Evolutionary conservation across 495 filamentous ascomycete species (phyloP).

Genomic region (Chlorociboria aeruginascens): DNA sequence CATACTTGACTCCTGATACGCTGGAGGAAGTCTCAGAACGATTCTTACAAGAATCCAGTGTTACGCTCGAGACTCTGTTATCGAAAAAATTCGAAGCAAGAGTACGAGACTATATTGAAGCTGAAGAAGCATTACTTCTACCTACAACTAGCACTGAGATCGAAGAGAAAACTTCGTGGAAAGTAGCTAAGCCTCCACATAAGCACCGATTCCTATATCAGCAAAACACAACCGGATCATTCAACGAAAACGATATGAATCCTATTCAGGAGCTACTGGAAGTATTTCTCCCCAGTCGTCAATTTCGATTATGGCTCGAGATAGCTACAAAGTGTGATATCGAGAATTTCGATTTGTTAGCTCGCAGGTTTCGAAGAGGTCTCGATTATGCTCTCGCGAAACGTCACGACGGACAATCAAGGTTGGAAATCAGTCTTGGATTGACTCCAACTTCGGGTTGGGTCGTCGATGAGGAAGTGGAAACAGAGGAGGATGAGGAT

Average conservation of each 20-base stretch:
- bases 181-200: slow-evolving; percentile 76
- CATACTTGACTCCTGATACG: slow-evolving; percentile 89
- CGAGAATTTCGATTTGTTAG: slow-evolving; percentile 56
- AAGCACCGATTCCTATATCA: slow-evolving; percentile 90
- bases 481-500: slow-evolving; percentile 33
- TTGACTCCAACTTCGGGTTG: slow-evolving; percentile 74
- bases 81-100: slow-evolving; percentile 59
- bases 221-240: slow-evolving; percentile 26
- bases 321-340: slow-evolving; percentile 62
- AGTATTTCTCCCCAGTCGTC: slow-evolving; percentile 64
- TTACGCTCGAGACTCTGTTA: slow-evolving; percentile 67
- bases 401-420: slow-evolving; percentile 64
- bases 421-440: slow-evolving; percentile 75
- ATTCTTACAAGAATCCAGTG: slow-evolving; percentile 71
- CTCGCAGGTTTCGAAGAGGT: slow-evolving; percentile 74
- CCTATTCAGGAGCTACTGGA: slow-evolving; percentile 68
- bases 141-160: slow-evolving; percentile 41
- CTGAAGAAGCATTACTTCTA: slow-evolving; percentile 41
- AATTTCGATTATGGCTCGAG: slow-evolving; percentile 85
- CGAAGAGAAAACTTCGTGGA: slow-evolving; percentile 48
- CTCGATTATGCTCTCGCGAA: slow-evolving; percentile 89
- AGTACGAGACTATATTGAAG: slow-evolving; percentile 55
- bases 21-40: slow-evolving; percentile 66
- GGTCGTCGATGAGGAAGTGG: slow-evolving; percentile 56
- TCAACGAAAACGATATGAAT: slow-evolving; percentile 15